Evolutionary conservation across 352 stramenopile genomes (phyloP).

Genomic region (Phytophthora kernoviae): DNA sequence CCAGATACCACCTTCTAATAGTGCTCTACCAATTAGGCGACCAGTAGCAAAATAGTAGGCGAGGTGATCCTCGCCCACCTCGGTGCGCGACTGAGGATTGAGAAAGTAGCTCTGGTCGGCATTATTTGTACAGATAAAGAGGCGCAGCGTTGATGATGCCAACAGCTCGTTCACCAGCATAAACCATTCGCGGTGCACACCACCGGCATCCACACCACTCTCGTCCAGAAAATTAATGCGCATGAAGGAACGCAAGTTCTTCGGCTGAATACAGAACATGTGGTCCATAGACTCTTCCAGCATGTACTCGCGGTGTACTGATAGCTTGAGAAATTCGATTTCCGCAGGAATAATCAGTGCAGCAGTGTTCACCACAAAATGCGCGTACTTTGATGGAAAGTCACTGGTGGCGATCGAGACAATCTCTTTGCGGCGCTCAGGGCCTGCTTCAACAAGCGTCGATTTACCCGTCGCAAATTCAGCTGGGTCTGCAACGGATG

Average conservation of each 20-base stretch:
- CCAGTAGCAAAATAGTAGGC: slow-evolving; percentile 65
- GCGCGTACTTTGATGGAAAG: slow-evolving; percentile 75
- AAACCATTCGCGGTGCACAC: slow-evolving; percentile 94
- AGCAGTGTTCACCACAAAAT: slow-evolving; percentile 76
- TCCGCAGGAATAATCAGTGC: slow-evolving; percentile 67
- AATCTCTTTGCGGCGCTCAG: slow-evolving; percentile 48
- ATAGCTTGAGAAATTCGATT: slow-evolving; percentile 71
- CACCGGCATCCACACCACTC: slow-evolving; percentile 84
- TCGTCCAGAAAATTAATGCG: slow-evolving; percentile 91
- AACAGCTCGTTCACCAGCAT: slow-evolving; percentile 74
- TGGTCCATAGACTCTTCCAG: slow-evolving; percentile 78
- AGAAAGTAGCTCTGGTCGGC: slow-evolving; percentile 65
- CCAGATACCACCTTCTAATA: slow-evolving; percentile 91
- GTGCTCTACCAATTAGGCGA: slow-evolving; percentile 58
- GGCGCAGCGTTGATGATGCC: slow-evolving; percentile 38
- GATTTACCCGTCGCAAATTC: slow-evolving; percentile 43
- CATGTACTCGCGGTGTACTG: slow-evolving; percentile 63
- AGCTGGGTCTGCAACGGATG: slow-evolving; percentile 22
- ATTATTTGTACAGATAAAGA: slow-evolving; percentile 68
- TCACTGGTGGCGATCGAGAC: slow-evolving; percentile 47
- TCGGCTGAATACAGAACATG: slow-evolving; percentile 59
- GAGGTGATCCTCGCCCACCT: slow-evolving; percentile 68
- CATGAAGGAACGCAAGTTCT: slow-evolving; percentile 71
- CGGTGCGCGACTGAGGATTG: slow-evolving; percentile 56
- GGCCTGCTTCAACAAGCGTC: slow-evolving; percentile 23